phyloP scores from a whole-genome alignment of 768 basidiomycete genomes.

The Porphyrellus cyaneotinctus region DNA sequence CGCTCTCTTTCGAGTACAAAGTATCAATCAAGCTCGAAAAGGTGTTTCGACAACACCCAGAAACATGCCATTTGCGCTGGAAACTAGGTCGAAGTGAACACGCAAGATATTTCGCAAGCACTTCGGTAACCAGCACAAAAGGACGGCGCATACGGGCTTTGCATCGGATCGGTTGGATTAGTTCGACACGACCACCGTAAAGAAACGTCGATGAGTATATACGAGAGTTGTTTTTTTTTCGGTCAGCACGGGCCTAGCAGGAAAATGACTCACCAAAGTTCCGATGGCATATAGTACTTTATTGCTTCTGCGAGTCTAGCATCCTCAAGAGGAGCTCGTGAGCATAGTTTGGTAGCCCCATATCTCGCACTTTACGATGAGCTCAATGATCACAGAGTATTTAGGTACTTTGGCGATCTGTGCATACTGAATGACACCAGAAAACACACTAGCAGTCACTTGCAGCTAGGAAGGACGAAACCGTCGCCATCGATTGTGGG shows the following conservation, averaged over 20 bases:
- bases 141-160: constrained; percentile 61
- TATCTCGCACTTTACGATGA: constrained; percentile 62
- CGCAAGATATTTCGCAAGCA: constrained; percentile 55
- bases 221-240: constrained; percentile 46
- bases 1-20: background rate
- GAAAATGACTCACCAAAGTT: constrained; percentile 50
- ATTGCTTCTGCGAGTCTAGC: constrained; percentile 57
- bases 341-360: constrained; percentile 62
- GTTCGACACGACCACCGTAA: constrained; percentile 65
- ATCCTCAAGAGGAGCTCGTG: constrained; percentile 44
- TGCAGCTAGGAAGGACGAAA: constrained; percentile 54
- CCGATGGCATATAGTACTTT: constrained; percentile 71
- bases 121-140: constrained; percentile 66
- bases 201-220: constrained; percentile 73
- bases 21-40: constrained; percentile 62
- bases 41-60: constrained; percentile 72
- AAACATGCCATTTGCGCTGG: constrained; percentile 59
- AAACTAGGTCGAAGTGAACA: constrained; percentile 46
- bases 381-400: constrained; percentile 57
- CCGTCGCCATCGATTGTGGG: constrained; percentile 58
- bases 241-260: background rate
- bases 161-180: constrained; percentile 62
- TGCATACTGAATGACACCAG: constrained; percentile 63
- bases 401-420: constrained; percentile 61
- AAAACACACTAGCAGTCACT: constrained; percentile 61